Evolutionary conservation across 805 yeast species (phyloP).

Genomic region (Wickerhamomyces rabaulensis): DNA sequence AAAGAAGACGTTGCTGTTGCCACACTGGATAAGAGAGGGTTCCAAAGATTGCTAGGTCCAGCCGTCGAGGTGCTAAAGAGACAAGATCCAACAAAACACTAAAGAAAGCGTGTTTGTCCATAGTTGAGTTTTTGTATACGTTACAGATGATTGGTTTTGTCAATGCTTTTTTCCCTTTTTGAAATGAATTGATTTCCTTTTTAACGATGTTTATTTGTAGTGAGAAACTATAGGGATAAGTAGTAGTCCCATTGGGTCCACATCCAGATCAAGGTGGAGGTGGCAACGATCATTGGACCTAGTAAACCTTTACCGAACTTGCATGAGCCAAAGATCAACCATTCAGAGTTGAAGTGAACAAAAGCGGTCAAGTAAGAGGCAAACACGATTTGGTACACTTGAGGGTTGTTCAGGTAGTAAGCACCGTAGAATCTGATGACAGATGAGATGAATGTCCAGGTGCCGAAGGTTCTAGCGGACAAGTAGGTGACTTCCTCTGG

Average conservation of each 20-base stretch:
- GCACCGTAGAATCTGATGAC: slow-evolving; percentile 87
- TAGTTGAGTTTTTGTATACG: neutral
- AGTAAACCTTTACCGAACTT: slow-evolving; percentile 80
- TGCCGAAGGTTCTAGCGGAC: slow-evolving; percentile 96
- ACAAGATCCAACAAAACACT: slow-evolving; percentile 68
- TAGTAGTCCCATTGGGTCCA: slow-evolving; percentile 61
- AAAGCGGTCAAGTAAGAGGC: slow-evolving; percentile 81
- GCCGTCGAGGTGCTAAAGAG: slow-evolving; percentile 83
- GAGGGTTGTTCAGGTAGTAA: slow-evolving; percentile 60
- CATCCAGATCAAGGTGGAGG: slow-evolving; percentile 81
- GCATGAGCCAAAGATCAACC: slow-evolving; percentile 75
- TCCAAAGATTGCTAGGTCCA: slow-evolving; percentile 90
- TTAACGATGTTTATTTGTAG: neutral
- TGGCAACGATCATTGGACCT: slow-evolving; percentile 84
- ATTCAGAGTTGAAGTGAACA: slow-evolving; percentile 77
- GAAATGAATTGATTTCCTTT: neutral
- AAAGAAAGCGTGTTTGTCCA: neutral
- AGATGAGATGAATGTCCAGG: slow-evolving; percentile 91
- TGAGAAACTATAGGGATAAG: neutral
- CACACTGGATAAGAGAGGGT: slow-evolving; percentile 87
- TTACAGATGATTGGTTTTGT: neutral
- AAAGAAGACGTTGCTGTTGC: slow-evolving; percentile 75
- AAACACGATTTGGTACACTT: slow-evolving; percentile 72
- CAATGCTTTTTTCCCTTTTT: neutral
- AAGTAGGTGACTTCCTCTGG: slow-evolving; percentile 59